Base-by-base conservation (phyloP, 805 yeast genomes). In the Lipomyces oligophaga region DNA sequence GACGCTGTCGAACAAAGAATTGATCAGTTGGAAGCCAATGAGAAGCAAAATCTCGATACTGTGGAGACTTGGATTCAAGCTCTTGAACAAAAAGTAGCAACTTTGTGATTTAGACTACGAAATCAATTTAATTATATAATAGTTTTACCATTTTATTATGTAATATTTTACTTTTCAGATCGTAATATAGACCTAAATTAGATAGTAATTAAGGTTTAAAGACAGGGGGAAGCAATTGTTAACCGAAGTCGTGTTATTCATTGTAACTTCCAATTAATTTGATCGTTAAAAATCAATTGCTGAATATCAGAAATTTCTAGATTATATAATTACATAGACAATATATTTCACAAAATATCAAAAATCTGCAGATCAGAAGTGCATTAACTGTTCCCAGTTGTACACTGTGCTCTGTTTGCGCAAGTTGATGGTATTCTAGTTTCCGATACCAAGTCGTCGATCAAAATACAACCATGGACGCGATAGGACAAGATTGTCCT, bases 11-110 rank as follows among this genome's bases (percentile, higher is more conserved):
- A 52, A 27, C 39, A 22, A 22, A 27, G 34, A 18, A 13, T 52
- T 19, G 44, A 30, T 18, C 45, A 38, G 20, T 16, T 52, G n/a
- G 56, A 52, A 27, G 27, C 34, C 19, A 41, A 54, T 8, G 56
- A 48, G 41, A 39, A 41, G 32, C 5, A 4, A 20, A 52, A 52
- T 30, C 26, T 52, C 27, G 26, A 31, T 15, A 18, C 43, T 5
- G 54, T 41, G 20, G 42, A 41, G 19, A 35, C 24, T 15, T 40
- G 50, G 56, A 41, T 49, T 8, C 21, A 16, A n/a, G 43, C 31
- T 15, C 22, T 52, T 24, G 55, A 52, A 38, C 21, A 27, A 32
- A 40, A 31, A 31, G 16, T 36, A 2, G 34, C 32, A 4, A 26
- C 22, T 5, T 35, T 44, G 43, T 25, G 10, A 22, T n/a, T 5